Conservation (phyloP, 495 filamentous ascomycete species). For the Staphylotrichum longicolle region DNA sequence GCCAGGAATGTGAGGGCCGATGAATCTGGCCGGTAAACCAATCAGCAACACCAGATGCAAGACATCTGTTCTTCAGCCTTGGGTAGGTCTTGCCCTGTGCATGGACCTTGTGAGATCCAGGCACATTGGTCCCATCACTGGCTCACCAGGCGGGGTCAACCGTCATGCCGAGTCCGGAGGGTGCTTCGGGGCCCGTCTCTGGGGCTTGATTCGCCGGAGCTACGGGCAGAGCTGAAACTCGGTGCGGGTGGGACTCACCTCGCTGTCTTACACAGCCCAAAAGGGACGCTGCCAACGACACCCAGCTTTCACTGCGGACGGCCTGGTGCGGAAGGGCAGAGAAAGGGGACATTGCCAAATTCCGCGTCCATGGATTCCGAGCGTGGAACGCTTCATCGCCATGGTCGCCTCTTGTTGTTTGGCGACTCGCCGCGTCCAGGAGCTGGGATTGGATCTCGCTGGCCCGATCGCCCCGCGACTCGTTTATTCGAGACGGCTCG, state of each 20-base stretch:
- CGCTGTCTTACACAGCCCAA: conserved; percentile 1
- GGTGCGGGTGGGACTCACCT: background rate
- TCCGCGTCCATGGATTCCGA: background rate
- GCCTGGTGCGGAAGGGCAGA: too few relatives aligned
- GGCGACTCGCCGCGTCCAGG: background rate
- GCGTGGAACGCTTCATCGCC: background rate
- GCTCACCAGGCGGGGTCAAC: conserved; percentile 14
- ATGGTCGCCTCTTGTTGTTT: conserved; percentile 1
- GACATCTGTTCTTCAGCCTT: conserved; percentile 8
- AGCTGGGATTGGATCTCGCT: background rate
- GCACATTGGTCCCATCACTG: conserved; percentile 18
- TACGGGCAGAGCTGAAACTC: conserved; percentile 5
- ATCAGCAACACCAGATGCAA: conserved; percentile 12
- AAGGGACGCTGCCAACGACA: background rate
- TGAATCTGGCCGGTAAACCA: conserved; percentile 1
- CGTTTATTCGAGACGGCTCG: conserved; percentile 5
- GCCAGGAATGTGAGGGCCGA: conserved; percentile 18
- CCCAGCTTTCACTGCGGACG: too few relatives aligned
- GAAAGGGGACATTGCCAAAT: too few relatives aligned
- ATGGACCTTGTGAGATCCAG: conserved; percentile 4
- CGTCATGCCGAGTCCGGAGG: conserved; percentile 2
- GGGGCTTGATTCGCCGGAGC: conserved; percentile 6
- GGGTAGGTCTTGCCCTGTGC: background rate
- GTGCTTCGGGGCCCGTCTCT: background rate
- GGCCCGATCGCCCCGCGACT: conserved; percentile 3